These are phyloP conservation scores for Trichoderma sp. DNA, from an alignment of 2,329 filamentous ascomycete genomes.

Conservation along the genomic window DNA sequence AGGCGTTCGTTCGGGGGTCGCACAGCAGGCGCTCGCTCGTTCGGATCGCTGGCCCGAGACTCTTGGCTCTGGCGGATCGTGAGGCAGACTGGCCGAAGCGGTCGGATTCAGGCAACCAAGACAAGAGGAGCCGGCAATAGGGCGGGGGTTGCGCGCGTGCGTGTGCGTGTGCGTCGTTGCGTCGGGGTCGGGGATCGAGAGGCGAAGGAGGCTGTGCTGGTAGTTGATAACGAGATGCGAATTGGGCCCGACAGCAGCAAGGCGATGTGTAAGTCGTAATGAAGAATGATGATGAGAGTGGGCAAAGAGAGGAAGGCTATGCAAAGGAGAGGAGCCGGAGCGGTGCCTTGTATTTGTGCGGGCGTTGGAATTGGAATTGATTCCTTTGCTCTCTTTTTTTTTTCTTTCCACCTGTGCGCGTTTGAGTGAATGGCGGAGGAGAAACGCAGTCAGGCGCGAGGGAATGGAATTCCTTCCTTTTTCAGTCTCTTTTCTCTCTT, in stretches of 20 bases:
- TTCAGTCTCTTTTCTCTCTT: background rate
- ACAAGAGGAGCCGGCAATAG: background rate
- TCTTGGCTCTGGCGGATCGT: constrained; percentile 3
- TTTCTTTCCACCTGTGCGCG: background rate
- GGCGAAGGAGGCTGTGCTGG: constrained; percentile 19
- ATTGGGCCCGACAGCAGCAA: background rate
- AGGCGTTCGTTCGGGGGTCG: background rate
- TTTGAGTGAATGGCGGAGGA: constrained; percentile 5
- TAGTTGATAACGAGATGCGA: background rate
- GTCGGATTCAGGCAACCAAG: constrained; percentile 9
- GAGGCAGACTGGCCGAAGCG: constrained; percentile 15
- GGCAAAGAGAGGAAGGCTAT: background rate
- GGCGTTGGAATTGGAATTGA: background rate
- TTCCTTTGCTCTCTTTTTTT: background rate
- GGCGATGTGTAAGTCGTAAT: background rate
- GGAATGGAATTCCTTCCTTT: background rate
- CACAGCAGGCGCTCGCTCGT: constrained; percentile 13
- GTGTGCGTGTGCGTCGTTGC: background rate
- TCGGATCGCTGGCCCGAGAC: background rate
- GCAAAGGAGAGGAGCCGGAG: background rate
- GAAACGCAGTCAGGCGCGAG: background rate
- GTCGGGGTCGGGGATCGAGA: constrained; percentile 8
- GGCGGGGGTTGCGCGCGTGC: background rate
- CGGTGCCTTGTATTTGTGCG: no score
- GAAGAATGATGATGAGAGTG: background rate